phyloP scores from a whole-genome alignment of 176 grass and related monocot species.

The Musa beccarii region DNA sequence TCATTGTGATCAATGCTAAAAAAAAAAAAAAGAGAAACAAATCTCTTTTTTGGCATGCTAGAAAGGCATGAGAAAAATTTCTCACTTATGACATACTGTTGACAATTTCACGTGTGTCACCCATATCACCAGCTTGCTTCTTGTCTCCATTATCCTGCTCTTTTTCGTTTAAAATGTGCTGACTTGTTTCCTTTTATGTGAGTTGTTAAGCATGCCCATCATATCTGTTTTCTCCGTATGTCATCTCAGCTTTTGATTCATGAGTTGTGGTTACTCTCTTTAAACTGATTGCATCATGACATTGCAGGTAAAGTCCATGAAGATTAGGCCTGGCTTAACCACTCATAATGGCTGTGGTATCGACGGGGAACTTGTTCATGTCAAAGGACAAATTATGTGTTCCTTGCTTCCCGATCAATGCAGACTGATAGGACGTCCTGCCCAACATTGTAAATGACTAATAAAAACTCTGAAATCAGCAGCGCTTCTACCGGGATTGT shows the following conservation, averaged over 20 bases:
- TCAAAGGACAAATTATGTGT: slow-evolving; percentile 40
- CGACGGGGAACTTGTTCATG: slow-evolving; percentile 66
- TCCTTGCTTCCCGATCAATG: slow-evolving; percentile 60
- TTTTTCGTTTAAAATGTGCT: neutral
- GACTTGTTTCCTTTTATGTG: neutral
- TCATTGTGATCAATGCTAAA: no score
- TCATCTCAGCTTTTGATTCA: no score
- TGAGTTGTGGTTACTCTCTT: neutral
- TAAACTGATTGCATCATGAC: neutral
- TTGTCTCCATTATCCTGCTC: neutral
- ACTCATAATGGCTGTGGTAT: slow-evolving; percentile 72
- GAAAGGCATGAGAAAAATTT: no score
- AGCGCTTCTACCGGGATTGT: neutral
- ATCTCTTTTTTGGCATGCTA: no score
- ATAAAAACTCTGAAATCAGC: neutral
- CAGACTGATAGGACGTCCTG: slow-evolving; percentile 47
- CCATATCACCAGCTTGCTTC: neutral
- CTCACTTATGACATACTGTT: no score
- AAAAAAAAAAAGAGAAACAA: no score
- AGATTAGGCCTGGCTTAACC: slow-evolving; percentile 39
- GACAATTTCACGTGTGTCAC: no score
- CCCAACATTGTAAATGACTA: slow-evolving; percentile 15
- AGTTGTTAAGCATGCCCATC: no score
- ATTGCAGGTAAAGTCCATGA: slow-evolving; percentile 74
- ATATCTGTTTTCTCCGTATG: no score